These are phyloP conservation scores for Garcia nutans DNA, from an alignment of 345 rosid species.

Conservation along the genomic window DNA sequence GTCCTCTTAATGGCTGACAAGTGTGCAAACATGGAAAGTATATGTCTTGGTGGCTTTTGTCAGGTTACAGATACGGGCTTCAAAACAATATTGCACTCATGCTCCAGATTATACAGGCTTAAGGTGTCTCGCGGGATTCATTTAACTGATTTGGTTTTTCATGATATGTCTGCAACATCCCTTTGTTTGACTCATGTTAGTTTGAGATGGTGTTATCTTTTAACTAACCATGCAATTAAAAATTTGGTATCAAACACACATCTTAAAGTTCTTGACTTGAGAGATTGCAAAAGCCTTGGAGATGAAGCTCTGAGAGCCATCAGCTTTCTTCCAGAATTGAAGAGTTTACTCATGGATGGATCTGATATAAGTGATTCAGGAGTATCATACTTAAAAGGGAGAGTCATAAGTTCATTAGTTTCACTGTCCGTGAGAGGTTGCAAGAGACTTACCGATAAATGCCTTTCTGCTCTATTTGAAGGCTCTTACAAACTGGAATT, in stretches of 20 bases:
- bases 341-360: conserved; percentile 62
- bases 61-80: conserved; percentile 90
- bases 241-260: conserved; percentile 55
- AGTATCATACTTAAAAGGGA: conserved; percentile 42
- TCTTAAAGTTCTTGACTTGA: conserved; percentile 65
- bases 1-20: conserved; percentile 86
- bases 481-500: conserved; percentile 59
- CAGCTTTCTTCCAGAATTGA: conserved; percentile 51
- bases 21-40: conserved; percentile 77
- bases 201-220: conserved; percentile 83
- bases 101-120: conserved; percentile 71
- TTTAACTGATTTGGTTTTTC: conserved; percentile 83
- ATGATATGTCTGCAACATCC: conserved; percentile 79
- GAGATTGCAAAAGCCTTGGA: conserved; percentile 74
- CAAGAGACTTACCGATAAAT: conserved; percentile 77
- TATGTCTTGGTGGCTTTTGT: conserved; percentile 82
- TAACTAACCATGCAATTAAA: conserved; percentile 62
- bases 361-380: conserved; percentile 69
- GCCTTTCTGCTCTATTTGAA: conserved; percentile 60
- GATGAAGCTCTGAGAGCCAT: conserved; percentile 71
- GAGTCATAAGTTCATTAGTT: conserved; percentile 55
- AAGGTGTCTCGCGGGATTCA: conserved; percentile 70
- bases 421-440: conserved; percentile 84
- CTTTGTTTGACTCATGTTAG: conserved; percentile 72
- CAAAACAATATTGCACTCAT: conserved; percentile 80